These are phyloP conservation scores for Mortierella sp. DNA, from an alignment of 371 early-diverging fungal species.

Conservation along the genomic window DNA sequence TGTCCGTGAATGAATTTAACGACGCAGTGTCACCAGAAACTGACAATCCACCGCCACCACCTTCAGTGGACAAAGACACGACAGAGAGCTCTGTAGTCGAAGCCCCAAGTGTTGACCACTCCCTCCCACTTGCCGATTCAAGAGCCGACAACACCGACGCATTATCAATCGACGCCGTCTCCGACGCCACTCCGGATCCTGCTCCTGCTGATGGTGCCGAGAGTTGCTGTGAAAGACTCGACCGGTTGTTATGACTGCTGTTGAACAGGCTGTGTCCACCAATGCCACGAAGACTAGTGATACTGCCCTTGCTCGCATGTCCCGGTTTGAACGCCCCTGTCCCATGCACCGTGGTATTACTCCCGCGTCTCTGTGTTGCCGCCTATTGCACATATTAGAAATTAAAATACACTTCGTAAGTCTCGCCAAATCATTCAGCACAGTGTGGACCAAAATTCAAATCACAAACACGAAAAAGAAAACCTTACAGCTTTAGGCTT, in stretches of 20 bases:
- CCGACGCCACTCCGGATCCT: background rate
- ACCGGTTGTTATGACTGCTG: conserved; percentile 21
- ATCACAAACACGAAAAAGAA: conserved; percentile 6
- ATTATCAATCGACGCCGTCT: background rate
- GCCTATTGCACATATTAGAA: conserved; percentile 22
- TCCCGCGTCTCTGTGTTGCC: conserved; percentile 39
- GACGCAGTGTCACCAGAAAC: background rate
- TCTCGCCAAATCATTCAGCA: too few species aligned
- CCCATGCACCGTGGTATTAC: conserved; percentile 37
- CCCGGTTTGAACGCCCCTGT: conserved; percentile 45
- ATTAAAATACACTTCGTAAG: background rate
- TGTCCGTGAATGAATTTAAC: background rate
- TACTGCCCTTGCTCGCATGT: conserved; percentile 46
- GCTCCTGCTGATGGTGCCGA: background rate
- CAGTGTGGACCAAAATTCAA: background rate
- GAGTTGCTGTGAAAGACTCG: conserved; percentile 1
- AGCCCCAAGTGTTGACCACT: conserved; percentile 76
- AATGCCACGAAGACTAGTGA: conserved; percentile 39
- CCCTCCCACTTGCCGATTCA: conserved; percentile 48
- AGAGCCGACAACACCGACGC: background rate
- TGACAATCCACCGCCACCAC: conserved; percentile 78
- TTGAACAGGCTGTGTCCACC: conserved; percentile 52
- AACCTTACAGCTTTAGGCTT: conserved; percentile 78
- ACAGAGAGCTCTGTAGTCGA: conserved; percentile 77
- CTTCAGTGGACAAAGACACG: conserved; percentile 88